Conservation (phyloP, 345 rosid genomes). For the Geranium brycei region DNA sequence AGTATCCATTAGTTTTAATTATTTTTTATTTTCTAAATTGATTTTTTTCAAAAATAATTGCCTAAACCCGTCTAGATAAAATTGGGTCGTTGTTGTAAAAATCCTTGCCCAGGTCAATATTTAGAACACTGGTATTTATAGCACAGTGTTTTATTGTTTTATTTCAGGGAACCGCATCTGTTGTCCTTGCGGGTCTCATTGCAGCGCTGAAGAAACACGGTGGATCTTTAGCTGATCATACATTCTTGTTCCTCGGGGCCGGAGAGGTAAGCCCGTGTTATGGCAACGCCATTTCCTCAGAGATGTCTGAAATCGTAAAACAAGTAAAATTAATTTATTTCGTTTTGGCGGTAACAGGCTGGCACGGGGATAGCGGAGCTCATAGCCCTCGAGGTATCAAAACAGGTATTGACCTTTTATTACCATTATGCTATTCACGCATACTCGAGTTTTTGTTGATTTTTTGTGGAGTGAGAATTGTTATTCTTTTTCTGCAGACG, state of each 20-base stretch:
- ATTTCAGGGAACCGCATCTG: slow-evolving; percentile 92
- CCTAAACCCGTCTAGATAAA: no score
- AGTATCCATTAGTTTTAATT: no score
- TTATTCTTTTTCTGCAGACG: slow-evolving; percentile 35
- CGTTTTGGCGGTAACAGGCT: slow-evolving; percentile 42
- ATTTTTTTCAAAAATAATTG: no score
- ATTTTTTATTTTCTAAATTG: no score
- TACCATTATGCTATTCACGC: slow-evolving; percentile 1
- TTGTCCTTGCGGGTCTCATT: slow-evolving; percentile 88
- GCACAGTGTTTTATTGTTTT: slow-evolving; percentile 1
- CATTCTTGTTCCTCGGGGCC: slow-evolving; percentile 88
- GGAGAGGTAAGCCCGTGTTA: slow-evolving; percentile 53
- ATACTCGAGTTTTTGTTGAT: neutral
- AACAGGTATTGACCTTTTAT: slow-evolving; percentile 37
- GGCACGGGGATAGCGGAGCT: slow-evolving; percentile 97
- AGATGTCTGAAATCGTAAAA: neutral
- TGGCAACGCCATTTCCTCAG: neutral
- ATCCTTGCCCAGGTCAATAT: no score
- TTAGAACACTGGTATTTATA: neutral
- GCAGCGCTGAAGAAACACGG: slow-evolving; percentile 68
- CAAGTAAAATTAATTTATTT: neutral
- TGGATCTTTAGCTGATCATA: slow-evolving; percentile 66
- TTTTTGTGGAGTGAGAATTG: neutral
- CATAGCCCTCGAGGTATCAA: slow-evolving; percentile 84
- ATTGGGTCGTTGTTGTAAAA: no score